phyloP scores from a whole-genome alignment of 2,329 filamentous ascomycete species.

The Lasiodiplodia citricola region DNA sequence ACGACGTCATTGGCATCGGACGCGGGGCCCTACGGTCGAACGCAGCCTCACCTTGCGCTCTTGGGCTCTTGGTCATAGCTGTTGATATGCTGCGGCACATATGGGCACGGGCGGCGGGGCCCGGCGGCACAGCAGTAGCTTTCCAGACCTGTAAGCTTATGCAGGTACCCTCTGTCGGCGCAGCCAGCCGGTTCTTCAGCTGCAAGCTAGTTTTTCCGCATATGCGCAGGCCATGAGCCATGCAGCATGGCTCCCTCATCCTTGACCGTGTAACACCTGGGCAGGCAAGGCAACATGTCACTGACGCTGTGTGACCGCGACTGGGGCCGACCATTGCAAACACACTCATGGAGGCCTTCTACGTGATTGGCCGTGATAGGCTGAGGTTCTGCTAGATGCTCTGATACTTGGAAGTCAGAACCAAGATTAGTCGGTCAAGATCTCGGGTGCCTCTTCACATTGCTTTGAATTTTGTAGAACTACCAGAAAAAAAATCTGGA shows the following conservation, averaged over 20 bases:
- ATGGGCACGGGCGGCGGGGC: neutral
- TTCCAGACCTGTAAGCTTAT: neutral
- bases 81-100: neutral
- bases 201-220: neutral
- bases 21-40: neutral
- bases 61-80: neutral
- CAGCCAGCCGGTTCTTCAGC: neutral
- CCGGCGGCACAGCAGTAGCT: neutral
- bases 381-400: too few species aligned
- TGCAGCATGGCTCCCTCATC: neutral
- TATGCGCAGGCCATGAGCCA: neutral
- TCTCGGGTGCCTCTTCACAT: too few species aligned
- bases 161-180: conserved; percentile 17
- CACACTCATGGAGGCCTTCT: neutral
- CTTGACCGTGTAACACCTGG: neutral
- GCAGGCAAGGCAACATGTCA: neutral
- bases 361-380: too few species aligned
- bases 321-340: neutral
- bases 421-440: too few species aligned
- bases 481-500: too few species aligned
- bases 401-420: too few species aligned
- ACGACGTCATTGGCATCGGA: conserved; percentile 11
- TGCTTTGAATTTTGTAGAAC: too few species aligned
- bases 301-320: conserved; percentile 1
- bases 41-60: neutral